phyloP scores from a whole-genome alignment of 1,284 basidiomycete genomes.

The Ganoderma lingzhi region DNA sequence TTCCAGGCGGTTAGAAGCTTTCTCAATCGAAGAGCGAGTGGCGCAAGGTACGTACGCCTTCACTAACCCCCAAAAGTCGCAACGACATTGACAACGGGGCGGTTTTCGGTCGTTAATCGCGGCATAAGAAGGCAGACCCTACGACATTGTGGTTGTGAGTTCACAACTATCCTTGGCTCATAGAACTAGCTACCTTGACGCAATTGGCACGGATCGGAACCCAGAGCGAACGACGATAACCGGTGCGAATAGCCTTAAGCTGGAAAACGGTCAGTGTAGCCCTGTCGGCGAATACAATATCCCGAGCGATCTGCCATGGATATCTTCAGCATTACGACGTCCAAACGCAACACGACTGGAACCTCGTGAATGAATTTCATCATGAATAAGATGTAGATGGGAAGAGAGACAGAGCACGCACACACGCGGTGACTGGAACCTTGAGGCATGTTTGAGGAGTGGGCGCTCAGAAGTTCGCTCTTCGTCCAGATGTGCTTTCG shows the following conservation, averaged over 20 bases:
- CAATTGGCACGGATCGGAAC: not conserved
- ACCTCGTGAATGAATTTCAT: not conserved
- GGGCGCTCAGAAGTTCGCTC: not conserved
- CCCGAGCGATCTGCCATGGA: not conserved
- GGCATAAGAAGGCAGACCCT: not conserved
- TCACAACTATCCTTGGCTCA: not conserved
- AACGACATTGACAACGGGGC: not conserved
- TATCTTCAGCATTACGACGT: not conserved
- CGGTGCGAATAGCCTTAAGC: not conserved
- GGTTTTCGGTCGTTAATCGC: not conserved
- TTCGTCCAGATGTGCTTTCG: not conserved
- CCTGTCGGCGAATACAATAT: not conserved
- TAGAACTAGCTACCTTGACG: not conserved
- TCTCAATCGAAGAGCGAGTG: not conserved
- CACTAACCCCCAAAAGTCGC: not conserved
- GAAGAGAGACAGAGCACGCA: not conserved
- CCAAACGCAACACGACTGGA: not conserved
- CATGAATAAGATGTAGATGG: not conserved
- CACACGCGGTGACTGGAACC: conserved; percentile 3
- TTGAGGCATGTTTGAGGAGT: not conserved
- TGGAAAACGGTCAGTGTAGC: not conserved
- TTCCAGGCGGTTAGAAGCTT: not conserved
- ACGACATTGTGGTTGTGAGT: not conserved
- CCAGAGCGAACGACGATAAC: not conserved
- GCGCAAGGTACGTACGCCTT: not conserved